A percentile compares a stretch with the other conserved stretches of the same genome.
Conservation (phyloP, 495 filamentous ascomycete species). For the Hypomontagnella submonticulosa region DNA sequence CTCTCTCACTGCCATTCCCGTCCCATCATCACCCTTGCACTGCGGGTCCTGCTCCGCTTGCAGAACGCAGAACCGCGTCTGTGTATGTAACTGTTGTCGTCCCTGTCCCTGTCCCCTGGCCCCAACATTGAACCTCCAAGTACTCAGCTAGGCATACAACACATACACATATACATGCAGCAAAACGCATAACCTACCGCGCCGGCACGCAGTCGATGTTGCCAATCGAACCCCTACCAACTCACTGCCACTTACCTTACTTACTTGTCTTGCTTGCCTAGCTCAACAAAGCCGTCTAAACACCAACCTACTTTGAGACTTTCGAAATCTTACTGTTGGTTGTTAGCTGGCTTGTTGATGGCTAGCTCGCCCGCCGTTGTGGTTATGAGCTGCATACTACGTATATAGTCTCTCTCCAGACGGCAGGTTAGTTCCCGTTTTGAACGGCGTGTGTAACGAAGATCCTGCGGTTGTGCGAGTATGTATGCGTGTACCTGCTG, state of each 20-base stretch:
- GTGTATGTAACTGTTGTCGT: conserved; percentile 19
- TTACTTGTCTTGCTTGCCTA: conserved; percentile 16
- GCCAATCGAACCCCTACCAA: conserved; percentile 16
- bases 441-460: neutral
- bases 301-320: conserved; percentile 15
- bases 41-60: conserved; percentile 42
- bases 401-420: conserved; percentile 10
- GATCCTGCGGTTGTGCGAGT: conserved; percentile 3
- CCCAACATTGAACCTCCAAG: conserved; percentile 30
- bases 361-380: conserved; percentile 1
- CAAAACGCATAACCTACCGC: conserved; percentile 15
- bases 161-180: conserved; percentile 12
- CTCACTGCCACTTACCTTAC: neutral
- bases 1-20: conserved; percentile 21
- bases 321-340: conserved; percentile 21
- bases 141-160: conserved; percentile 13
- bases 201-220: conserved; percentile 14
- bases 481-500: conserved; percentile 4
- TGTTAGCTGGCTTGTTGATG: conserved; percentile 22
- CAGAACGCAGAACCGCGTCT: conserved; percentile 31
- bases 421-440: conserved; percentile 35
- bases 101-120: conserved; percentile 28
- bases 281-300: conserved; percentile 14
- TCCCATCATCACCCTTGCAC: conserved; percentile 36
- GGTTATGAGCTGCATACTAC: conserved; percentile 19